A percentile compares a stretch with the other conserved stretches of the same genome.
phyloP scores from a whole-genome alignment of 2,329 filamentous ascomycete genomes.

The Trichoderma koningiopsis region DNA sequence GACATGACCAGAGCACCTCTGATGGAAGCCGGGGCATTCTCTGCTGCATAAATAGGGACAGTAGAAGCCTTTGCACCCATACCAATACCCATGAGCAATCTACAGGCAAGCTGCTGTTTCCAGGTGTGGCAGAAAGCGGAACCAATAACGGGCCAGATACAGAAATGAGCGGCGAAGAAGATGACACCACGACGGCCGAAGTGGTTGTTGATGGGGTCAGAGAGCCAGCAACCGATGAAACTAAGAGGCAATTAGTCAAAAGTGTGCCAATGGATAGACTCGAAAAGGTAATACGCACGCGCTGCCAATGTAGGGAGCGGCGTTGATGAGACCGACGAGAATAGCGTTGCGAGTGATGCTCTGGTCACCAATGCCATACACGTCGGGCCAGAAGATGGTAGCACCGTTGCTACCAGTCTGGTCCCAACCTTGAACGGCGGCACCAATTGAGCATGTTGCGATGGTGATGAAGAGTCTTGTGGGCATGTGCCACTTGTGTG shows the following conservation, averaged over 20 bases:
- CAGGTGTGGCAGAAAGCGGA: slow-evolving; percentile 66
- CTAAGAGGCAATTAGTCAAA: slow-evolving; percentile 29
- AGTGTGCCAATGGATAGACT: slow-evolving; percentile 4
- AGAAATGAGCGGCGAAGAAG: slow-evolving; percentile 74
- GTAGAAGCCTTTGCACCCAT: slow-evolving; percentile 67
- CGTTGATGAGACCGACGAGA: slow-evolving; percentile 68
- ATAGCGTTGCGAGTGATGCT: slow-evolving; percentile 40
- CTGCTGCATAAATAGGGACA: slow-evolving; percentile 74
- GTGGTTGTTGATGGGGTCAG: slow-evolving; percentile 59
- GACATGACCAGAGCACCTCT: slow-evolving; percentile 79
- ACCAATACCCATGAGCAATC: slow-evolving; percentile 69
- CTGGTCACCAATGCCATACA: slow-evolving; percentile 43
- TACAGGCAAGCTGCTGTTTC: slow-evolving; percentile 66
- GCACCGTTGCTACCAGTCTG: slow-evolving; percentile 64
- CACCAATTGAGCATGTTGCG: slow-evolving; percentile 66
- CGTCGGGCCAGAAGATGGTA: slow-evolving; percentile 60
- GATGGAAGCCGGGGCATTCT: slow-evolving; percentile 68
- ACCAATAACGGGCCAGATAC: slow-evolving; percentile 65
- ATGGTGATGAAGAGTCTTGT: slow-evolving; percentile 66
- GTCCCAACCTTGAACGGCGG: slow-evolving; percentile 69
- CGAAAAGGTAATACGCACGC: slow-evolving; percentile 38
- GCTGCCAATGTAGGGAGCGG: slow-evolving; percentile 53
- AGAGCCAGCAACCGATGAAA: slow-evolving; percentile 62
- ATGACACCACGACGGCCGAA: slow-evolving; percentile 56
- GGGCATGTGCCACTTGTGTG: slow-evolving; percentile 68